These are phyloP conservation scores for Nicotiana undulata DNA, from an alignment of 257 asterid species.

Conservation along the genomic window DNA sequence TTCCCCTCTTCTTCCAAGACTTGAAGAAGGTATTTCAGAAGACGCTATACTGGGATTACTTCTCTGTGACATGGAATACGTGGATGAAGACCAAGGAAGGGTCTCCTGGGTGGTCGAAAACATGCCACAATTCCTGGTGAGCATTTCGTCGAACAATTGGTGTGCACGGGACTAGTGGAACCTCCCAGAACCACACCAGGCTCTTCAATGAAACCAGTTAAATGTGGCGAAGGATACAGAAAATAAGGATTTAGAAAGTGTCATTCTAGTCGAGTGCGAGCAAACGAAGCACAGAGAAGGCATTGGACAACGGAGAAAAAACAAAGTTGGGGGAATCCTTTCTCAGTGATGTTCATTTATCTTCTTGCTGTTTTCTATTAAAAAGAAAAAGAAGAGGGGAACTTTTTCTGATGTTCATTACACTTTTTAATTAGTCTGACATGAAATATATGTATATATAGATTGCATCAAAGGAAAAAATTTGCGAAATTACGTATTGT, in stretches of 20 bases:
- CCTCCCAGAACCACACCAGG: background rate
- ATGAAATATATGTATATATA: too few species aligned
- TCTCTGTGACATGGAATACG: conserved; percentile 4
- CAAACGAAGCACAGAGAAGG: background rate
- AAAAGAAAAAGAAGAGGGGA: background rate
- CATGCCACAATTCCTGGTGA: conserved; percentile 9
- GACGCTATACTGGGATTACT: background rate
- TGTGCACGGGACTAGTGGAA: background rate
- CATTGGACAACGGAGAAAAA: background rate
- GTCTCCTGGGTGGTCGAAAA: conserved; percentile 9
- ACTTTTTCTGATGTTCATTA: background rate
- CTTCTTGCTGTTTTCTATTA: background rate
- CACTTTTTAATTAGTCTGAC: too few species aligned
- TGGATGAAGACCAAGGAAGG: conserved; percentile 11
- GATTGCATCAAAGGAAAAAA: too few species aligned
- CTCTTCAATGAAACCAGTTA: background rate
- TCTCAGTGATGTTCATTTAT: background rate
- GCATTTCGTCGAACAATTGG: conserved; percentile 40
- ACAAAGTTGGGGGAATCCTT: background rate
- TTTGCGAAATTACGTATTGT: too few species aligned
- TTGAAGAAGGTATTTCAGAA: background rate
- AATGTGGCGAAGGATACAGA: background rate
- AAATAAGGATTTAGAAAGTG: background rate
- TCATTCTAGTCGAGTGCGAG: background rate
- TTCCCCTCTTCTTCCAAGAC: conserved; percentile 1